These are phyloP conservation scores for Phytophthora ohioensis DNA, from an alignment of 352 stramenopile species.

Conservation along the genomic window DNA sequence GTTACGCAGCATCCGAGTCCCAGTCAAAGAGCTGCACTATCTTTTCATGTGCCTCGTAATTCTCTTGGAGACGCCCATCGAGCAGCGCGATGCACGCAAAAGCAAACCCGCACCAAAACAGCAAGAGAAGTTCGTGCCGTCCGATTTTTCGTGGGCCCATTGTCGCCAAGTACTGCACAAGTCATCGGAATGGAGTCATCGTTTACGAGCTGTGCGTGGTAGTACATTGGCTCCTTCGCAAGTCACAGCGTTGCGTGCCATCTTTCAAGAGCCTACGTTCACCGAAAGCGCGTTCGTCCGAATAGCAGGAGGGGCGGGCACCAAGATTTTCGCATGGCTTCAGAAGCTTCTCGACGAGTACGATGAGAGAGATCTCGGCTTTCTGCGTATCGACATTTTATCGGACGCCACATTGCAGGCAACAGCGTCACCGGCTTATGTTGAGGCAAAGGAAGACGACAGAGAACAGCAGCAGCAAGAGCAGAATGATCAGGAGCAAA, in stretches of 20 bases:
- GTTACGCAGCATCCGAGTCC: constrained; percentile 68
- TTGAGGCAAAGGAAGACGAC: constrained; percentile 17
- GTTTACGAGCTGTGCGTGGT: constrained; percentile 49
- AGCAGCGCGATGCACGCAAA: constrained; percentile 44
- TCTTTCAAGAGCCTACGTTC: constrained; percentile 71
- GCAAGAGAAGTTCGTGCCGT: constrained; percentile 62
- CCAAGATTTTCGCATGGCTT: constrained; percentile 73
- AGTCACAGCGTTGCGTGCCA: constrained; percentile 55
- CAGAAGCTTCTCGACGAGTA: constrained; percentile 68
- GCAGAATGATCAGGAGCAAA: constrained; percentile 6
- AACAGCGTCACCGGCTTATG: constrained; percentile 9
- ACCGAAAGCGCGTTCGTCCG: constrained; percentile 61
- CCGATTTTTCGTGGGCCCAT: constrained; percentile 67
- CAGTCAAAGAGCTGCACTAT: constrained; percentile 77
- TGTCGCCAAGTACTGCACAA: constrained; percentile 73
- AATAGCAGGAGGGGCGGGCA: constrained; percentile 56
- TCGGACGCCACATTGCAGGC: constrained; percentile 5
- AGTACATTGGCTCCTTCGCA: constrained; percentile 54
- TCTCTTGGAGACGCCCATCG: constrained; percentile 61
- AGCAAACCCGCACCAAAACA: constrained; percentile 50
- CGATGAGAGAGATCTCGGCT: constrained; percentile 62
- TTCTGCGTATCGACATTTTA: constrained; percentile 35
- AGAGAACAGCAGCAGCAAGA: constrained; percentile 12
- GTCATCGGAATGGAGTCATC: constrained; percentile 51
- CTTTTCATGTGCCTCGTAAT: constrained; percentile 85